phyloP scores from a whole-genome alignment of 306 rosid genomes.

The Fragaria vesca region DNA sequence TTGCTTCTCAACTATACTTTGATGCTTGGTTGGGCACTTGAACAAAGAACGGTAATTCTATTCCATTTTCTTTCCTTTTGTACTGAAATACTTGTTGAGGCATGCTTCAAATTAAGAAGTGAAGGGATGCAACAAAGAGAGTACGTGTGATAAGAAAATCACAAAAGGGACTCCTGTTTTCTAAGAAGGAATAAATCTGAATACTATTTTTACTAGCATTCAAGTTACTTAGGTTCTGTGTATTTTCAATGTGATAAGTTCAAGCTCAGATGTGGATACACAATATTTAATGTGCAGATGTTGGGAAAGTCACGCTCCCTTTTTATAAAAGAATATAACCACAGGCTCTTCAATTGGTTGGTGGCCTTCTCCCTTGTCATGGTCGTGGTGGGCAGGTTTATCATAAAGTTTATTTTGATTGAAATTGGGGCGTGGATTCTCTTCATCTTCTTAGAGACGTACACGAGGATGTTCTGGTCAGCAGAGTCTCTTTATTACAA shows the following conservation, averaged over 20 bases:
- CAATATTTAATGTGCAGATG: constrained; percentile 60
- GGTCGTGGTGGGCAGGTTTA: constrained; percentile 89
- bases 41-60: not conserved
- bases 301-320: constrained; percentile 69
- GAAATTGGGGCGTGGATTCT: constrained; percentile 93
- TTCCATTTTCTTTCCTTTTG: not conserved
- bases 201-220: not conserved
- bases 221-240: not conserved
- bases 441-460: constrained; percentile 90
- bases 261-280: constrained; percentile 8
- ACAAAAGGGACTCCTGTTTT: not conserved
- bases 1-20: constrained; percentile 10
- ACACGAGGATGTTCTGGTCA: constrained; percentile 97
- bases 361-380: constrained; percentile 86
- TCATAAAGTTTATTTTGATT: constrained; percentile 20
- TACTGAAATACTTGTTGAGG: not conserved
- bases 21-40: constrained; percentile 2
- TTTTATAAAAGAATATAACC: constrained; percentile 89
- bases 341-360: constrained; percentile 94
- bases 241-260: not conserved
- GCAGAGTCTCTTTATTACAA: constrained; percentile 91
- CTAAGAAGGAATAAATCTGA: not conserved
- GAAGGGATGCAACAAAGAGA: not conserved
- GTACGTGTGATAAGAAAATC: not conserved
- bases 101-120: not conserved